These are phyloP conservation scores for Nakataea oryzae DNA, from an alignment of 2,329 filamentous ascomycete genomes.

Conservation along the genomic window DNA sequence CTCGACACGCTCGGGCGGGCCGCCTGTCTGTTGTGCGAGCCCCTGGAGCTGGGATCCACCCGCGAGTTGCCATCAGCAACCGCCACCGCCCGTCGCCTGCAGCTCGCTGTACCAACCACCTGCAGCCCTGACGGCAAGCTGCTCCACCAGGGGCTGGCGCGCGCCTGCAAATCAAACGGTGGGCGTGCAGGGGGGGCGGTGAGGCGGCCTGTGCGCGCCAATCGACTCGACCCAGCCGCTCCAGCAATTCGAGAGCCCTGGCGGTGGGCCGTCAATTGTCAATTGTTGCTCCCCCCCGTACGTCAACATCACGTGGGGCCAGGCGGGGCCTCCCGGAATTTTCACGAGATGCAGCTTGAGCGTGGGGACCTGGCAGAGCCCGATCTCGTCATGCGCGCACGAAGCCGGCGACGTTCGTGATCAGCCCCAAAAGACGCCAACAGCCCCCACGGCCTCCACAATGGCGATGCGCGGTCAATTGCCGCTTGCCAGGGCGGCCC, in stretches of 20 bases:
- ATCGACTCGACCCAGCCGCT: too few relatives aligned
- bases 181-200: too few relatives aligned
- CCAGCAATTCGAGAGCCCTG: too few relatives aligned
- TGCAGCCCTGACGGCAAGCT: too few relatives aligned
- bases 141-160: not conserved
- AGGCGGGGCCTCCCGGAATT: not conserved
- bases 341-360: too few relatives aligned
- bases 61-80: not conserved
- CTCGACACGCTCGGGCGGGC: not conserved
- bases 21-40: not conserved
- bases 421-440: not conserved
- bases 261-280: too few relatives aligned
- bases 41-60: not conserved
- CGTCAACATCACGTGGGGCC: not conserved
- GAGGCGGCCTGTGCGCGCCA: not conserved
- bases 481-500: conserved; percentile 25
- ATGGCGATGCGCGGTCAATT: conserved; percentile 32
- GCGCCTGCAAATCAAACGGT: not conserved
- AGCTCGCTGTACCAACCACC: too few relatives aligned
- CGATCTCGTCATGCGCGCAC: not conserved
- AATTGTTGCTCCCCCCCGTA: too few relatives aligned
- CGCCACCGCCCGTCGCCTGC: not conserved
- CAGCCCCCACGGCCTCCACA: not conserved
- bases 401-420: not conserved
- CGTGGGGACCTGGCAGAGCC: not conserved